These are phyloP conservation scores for Pythium pyrilobum DNA, from an alignment of 352 stramenopile species.

Conservation along the genomic window DNA sequence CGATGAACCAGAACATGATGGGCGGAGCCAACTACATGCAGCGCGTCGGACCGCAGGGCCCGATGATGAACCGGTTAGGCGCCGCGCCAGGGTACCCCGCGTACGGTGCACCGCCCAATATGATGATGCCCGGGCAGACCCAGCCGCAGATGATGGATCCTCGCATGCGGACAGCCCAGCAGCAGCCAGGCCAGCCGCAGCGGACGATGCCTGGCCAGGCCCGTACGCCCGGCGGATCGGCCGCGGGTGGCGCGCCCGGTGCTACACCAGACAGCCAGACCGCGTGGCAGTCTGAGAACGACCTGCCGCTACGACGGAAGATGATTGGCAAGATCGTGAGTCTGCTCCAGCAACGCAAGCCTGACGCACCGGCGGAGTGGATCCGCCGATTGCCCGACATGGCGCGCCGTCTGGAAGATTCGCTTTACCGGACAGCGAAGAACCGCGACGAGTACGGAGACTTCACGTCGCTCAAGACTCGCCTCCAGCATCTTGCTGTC, in stretches of 20 bases:
- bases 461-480: slow-evolving; percentile 93
- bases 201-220: slow-evolving; percentile 37
- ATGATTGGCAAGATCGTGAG: slow-evolving; percentile 95
- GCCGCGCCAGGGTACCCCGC: slow-evolving; percentile 34
- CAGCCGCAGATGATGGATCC: slow-evolving; percentile 34
- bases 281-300: slow-evolving; percentile 85
- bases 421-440: slow-evolving; percentile 92
- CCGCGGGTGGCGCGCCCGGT: slow-evolving; percentile 18
- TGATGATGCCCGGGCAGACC: slow-evolving; percentile 56
- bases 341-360: slow-evolving; percentile 95
- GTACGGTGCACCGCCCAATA: slow-evolving; percentile 49
- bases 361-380: slow-evolving; percentile 96
- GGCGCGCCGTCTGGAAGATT: slow-evolving; percentile 97
- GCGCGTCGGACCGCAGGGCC: slow-evolving; percentile 33
- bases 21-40: slow-evolving; percentile 63
- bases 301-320: slow-evolving; percentile 77
- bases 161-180: slow-evolving; percentile 35
- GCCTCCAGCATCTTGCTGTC: slow-evolving; percentile 94
- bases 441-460: slow-evolving; percentile 96
- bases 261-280: slow-evolving; percentile 37
- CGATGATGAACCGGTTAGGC: slow-evolving; percentile 50
- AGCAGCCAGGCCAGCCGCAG: slow-evolving; percentile 24
- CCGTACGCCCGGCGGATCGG: slow-evolving; percentile 34
- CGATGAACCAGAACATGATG: slow-evolving; percentile 58
- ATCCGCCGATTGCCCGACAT: slow-evolving; percentile 97